Percentiles rank a stretch among this genome's conserved stretches.
Evolutionary conservation across 352 stramenopile species (phyloP).

Genomic region (Thraustotheca clavata): DNA sequence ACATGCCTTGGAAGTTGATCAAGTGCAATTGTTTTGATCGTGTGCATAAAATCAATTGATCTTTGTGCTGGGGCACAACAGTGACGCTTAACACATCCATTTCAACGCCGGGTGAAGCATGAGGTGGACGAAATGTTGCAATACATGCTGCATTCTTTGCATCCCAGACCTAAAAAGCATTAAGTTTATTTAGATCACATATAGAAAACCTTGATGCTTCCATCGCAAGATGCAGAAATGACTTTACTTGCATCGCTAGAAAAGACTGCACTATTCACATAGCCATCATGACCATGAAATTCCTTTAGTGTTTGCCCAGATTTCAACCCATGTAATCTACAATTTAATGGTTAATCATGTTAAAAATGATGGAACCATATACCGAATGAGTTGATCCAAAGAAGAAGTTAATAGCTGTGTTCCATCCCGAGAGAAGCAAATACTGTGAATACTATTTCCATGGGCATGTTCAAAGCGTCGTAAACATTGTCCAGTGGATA

Average conservation of each 20-base stretch:
- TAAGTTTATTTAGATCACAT: not conserved
- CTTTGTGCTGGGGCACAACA: slow-evolving; percentile 44
- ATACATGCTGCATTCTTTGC: slow-evolving; percentile 75
- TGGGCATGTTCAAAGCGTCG: slow-evolving; percentile 84
- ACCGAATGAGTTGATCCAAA: slow-evolving; percentile 81
- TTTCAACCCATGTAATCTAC: slow-evolving; percentile 86
- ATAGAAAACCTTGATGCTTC: slow-evolving; percentile 73
- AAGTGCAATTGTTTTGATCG: slow-evolving; percentile 73
- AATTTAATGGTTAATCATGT: not conserved
- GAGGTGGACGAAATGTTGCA: slow-evolving; percentile 57
- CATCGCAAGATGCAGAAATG: slow-evolving; percentile 85
- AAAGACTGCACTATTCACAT: slow-evolving; percentile 87
- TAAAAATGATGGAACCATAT: not conserved
- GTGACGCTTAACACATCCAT: slow-evolving; percentile 69
- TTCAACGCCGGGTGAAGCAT: slow-evolving; percentile 40
- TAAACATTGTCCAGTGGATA: slow-evolving; percentile 84
- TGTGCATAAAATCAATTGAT: slow-evolving; percentile 83
- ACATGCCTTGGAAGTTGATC: slow-evolving; percentile 55
- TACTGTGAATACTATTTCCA: slow-evolving; percentile 66
- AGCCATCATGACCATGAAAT: slow-evolving; percentile 89
- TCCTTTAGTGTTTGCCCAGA: slow-evolving; percentile 90
- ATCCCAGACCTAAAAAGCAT: slow-evolving; percentile 61
- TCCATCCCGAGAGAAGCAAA: slow-evolving; percentile 86
- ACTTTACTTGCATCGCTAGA: slow-evolving; percentile 57
- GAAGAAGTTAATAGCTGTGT: slow-evolving; percentile 86